phyloP scores from a whole-genome alignment of 345 rosid genomes.

The Arabidopsis thaliana region DNA sequence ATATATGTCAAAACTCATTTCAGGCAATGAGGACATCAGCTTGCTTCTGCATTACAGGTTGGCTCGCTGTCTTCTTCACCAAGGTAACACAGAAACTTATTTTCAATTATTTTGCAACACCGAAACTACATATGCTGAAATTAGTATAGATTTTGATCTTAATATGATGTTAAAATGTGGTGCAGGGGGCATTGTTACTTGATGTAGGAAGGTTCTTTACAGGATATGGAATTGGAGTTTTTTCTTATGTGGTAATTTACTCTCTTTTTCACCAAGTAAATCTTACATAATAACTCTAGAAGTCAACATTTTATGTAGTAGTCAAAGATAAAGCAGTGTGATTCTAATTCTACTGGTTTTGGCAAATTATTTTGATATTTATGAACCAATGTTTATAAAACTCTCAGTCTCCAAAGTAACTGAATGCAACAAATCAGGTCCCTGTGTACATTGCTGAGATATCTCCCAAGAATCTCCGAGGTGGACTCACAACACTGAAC shows the following conservation, averaged over 20 bases:
- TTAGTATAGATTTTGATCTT: background rate
- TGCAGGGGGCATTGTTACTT: slow-evolving; percentile 66
- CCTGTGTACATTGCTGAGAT: slow-evolving; percentile 92
- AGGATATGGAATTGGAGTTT: slow-evolving; percentile 88
- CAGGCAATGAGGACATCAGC: slow-evolving; percentile 94
- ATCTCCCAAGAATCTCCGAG: slow-evolving; percentile 86
- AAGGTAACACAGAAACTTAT: slow-evolving; percentile 43
- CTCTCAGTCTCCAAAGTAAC: background rate
- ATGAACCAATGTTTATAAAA: background rate
- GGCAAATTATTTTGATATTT: background rate
- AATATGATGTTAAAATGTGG: background rate
- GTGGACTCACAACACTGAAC: slow-evolving; percentile 87
- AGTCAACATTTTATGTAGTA: background rate
- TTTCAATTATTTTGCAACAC: slow-evolving; percentile 1
- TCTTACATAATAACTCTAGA: background rate
- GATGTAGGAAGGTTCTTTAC: slow-evolving; percentile 87
- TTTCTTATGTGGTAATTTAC: slow-evolving; percentile 82
- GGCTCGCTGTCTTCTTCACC: slow-evolving; percentile 80
- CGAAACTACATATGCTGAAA: background rate
- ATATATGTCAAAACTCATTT: slow-evolving; percentile 18
- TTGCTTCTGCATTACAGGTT: slow-evolving; percentile 75
- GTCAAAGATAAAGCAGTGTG: background rate
- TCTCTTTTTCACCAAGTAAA: background rate
- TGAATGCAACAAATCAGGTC: slow-evolving; percentile 50
- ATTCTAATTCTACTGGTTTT: background rate